Percentiles rank a stretch among this genome's conserved stretches.
Conservation (phyloP, 208 protist species). For the Phytomonas sp. region DNA sequence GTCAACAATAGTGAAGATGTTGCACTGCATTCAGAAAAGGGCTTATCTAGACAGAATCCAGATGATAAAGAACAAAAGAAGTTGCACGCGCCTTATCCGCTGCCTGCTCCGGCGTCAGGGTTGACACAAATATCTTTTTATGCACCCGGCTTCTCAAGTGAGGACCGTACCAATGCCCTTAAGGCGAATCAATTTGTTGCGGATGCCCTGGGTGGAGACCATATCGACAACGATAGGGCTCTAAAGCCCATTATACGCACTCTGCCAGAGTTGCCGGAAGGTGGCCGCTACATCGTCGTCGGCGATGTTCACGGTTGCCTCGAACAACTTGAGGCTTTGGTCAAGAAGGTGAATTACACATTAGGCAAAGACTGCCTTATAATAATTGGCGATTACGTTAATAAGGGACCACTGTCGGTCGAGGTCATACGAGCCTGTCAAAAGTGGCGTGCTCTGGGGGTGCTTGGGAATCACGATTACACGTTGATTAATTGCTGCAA, state of each 20-base stretch:
- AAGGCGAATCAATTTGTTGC: conserved; percentile 22
- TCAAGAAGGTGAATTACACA: conserved; percentile 76
- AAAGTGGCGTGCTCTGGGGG: conserved; percentile 55
- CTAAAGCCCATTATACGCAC: conserved; percentile 59
- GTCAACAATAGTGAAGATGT: background rate
- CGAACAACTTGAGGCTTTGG: conserved; percentile 62
- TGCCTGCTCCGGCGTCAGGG: background rate
- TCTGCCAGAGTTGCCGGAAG: conserved; percentile 23
- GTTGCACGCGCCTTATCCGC: background rate
- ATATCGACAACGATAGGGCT: conserved; percentile 58
- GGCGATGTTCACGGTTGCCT: conserved; percentile 89
- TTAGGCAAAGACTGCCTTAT: conserved; percentile 68
- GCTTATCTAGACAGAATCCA: background rate
- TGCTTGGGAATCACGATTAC: conserved; percentile 87
- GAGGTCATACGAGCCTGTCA: conserved; percentile 63
- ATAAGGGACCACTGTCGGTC: conserved; percentile 83
- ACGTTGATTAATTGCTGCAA: conserved; percentile 68
- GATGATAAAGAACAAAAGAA: background rate
- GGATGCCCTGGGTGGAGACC: conserved; percentile 12
- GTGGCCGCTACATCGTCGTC: conserved; percentile 75
- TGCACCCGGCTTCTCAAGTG: background rate
- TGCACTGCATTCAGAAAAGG: background rate
- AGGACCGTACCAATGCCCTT: background rate
- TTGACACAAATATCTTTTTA: background rate
- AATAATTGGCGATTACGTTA: conserved; percentile 83